phyloP scores from a whole-genome alignment of 2,329 filamentous ascomycete species.

The Diaporthe citriasiana region DNA sequence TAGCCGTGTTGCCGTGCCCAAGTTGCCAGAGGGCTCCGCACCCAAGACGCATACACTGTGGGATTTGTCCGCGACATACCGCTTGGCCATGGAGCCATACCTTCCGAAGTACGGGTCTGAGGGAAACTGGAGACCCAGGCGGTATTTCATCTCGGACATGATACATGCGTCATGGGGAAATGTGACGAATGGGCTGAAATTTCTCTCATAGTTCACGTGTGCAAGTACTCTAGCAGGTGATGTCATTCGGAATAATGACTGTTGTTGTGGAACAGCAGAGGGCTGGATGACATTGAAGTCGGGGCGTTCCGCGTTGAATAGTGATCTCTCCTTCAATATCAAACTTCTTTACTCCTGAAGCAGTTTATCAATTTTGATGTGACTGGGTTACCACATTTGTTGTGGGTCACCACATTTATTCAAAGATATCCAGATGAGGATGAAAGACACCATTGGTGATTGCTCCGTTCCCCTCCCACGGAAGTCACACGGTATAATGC shows the following conservation, averaged over 20 bases:
- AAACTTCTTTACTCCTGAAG: no score
- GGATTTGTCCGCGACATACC: constrained; percentile 32
- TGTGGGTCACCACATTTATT: no score
- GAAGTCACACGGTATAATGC: no score
- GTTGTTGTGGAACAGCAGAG: no score
- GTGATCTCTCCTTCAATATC: neutral
- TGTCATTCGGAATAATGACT: no score
- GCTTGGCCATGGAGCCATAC: neutral
- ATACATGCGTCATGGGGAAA: constrained; percentile 30
- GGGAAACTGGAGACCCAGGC: constrained; percentile 31
- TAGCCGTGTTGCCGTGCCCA: neutral
- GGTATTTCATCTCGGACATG: constrained; percentile 1
- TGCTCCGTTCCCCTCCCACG: no score
- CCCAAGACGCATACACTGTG: constrained; percentile 9
- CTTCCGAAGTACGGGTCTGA: constrained; percentile 33
- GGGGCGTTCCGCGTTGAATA: no score
- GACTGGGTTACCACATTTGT: no score
- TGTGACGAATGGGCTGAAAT: constrained; percentile 18
- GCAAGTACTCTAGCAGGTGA: neutral
- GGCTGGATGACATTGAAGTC: no score
- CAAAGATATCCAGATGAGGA: no score
- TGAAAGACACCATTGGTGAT: no score
- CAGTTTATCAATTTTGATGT: no score
- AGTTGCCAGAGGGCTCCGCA: neutral
- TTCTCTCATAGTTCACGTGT: neutral